phyloP scores from a whole-genome alignment of 2,329 filamentous ascomycete genomes.

The Nemania abortiva region DNA sequence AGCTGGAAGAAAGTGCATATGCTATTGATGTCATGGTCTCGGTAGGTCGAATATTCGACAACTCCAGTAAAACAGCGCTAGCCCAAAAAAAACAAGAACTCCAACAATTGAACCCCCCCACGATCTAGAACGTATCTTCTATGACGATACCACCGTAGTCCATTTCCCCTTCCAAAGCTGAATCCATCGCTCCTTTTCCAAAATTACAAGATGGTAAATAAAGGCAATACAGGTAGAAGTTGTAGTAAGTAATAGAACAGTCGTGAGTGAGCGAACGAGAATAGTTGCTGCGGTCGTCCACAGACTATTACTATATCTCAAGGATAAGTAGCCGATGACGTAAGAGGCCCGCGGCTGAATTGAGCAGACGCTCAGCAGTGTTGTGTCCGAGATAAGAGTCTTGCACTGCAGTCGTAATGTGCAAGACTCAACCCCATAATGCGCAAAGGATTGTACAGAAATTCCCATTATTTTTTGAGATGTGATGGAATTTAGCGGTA shows the following conservation, averaged over 20 bases:
- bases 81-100: conserved; percentile 12
- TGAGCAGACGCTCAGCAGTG: not conserved
- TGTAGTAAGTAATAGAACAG: not conserved
- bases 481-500: conserved; percentile 42
- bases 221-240: not conserved
- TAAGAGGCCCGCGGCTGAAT: conserved; percentile 16
- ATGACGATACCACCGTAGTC: conserved; percentile 3
- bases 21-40: conserved; percentile 33
- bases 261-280: not conserved
- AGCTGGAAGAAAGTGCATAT: conserved; percentile 13
- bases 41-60: not conserved
- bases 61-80: not conserved
- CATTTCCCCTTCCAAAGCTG: not conserved
- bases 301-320: not conserved
- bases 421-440: not conserved
- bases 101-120: conserved; percentile 7
- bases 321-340: conserved; percentile 28
- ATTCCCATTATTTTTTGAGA: no score
- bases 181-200: not conserved
- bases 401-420: no score
- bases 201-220: not conserved
- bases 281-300: not conserved
- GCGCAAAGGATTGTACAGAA: no score
- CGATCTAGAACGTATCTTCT: conserved; percentile 14
- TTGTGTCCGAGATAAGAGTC: no score